Base-by-base conservation (phyloP, 176 grass and related monocot genomes). In the Phyllostachys edulis region DNA sequence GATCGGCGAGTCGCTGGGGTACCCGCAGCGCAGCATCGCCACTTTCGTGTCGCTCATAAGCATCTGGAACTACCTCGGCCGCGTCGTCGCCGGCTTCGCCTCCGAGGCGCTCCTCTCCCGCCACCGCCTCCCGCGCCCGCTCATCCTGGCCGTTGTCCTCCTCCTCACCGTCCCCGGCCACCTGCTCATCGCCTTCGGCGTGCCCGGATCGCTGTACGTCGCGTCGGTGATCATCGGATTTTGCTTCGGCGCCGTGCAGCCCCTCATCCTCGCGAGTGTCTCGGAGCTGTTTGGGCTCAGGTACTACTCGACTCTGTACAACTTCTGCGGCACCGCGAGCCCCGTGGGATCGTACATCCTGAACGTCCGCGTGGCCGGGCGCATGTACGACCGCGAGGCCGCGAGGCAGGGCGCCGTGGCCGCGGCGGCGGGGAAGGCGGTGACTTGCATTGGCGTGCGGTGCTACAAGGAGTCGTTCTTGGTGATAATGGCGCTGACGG, bases 41-140 rank as follows among this genome's bases (percentile, higher is more conserved):
- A 90, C 88, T 2, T 86, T 90, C 27, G 84, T 90, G 3, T 90
- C 88, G 1, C 88, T 90, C 79, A 67, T 86, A 73, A 90, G 88
- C 83, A 90, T 90, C 54, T 90, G 88, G 88, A 90, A 90, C 67
- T 90, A 90, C 79, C 79, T 85, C 14, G 88, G 88, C 52, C 78
- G 88, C 46, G 88, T 90, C 52, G 15, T 65, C 37, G 24, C 89
- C 3, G 89, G 84, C 1, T 90, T 90, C 83, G 55, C 65, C 5
- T 90, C 88, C 4, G 88, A 90, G 49, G 69, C 54, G 13, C 57
- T 90, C 5, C 73, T 86, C 0, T 3, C 50, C 7, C 68, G 71
- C 0, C 7, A 27, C 80, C 56, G 64, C 62, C 0, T 90, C 10
- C 84, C 89, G 18, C 84, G 89, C 10, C 89, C 89, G 36, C 80